Evolutionary conservation across 2,329 filamentous ascomycete genomes (phyloP).

Genomic region (Pseudocercospora pini-densiflorae): DNA sequence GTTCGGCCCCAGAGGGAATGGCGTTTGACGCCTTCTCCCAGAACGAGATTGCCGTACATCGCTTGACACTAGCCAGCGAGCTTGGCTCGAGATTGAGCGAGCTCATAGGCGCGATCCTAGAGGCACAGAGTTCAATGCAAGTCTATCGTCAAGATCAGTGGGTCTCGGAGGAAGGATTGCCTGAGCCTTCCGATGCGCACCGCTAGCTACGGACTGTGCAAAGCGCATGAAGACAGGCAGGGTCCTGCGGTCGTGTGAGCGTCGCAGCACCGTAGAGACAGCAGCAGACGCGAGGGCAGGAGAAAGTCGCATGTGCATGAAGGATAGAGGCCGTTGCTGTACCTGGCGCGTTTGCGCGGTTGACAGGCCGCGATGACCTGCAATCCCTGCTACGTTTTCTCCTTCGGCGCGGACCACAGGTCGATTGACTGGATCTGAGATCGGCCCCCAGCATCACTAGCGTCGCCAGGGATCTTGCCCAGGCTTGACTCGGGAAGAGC

Average conservation of each 20-base stretch:
- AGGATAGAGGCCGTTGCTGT: background rate
- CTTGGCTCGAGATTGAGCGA: slow-evolving; percentile 1
- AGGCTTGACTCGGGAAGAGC: background rate
- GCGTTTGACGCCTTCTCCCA: slow-evolving; percentile 1
- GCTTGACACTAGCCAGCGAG: background rate
- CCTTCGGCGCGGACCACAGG: background rate
- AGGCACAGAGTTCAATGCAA: background rate
- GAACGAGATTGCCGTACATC: slow-evolving; percentile 10
- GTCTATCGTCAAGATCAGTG: slow-evolving; percentile 5
- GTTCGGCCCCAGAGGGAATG: slow-evolving; percentile 1
- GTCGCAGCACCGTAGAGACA: background rate
- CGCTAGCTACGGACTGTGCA: background rate
- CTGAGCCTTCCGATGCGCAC: background rate
- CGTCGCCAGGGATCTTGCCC: slow-evolving; percentile 3
- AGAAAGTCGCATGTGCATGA: background rate
- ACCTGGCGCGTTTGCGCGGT: slow-evolving; percentile 1
- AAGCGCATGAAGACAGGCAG: background rate
- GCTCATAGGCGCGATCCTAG: slow-evolving; percentile 11
- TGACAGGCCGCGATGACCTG: slow-evolving; percentile 1
- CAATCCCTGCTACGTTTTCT: background rate
- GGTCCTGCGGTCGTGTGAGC: background rate
- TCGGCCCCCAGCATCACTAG: slow-evolving; percentile 6
- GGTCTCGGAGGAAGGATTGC: background rate
- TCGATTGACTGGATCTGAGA: slow-evolving; percentile 9
- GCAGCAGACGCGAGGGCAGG: background rate